Percentiles rank a stretch among this genome's conserved stretches.
phyloP scores from a whole-genome alignment of 192 early-diverging fungal genomes.

The Polychytrium aggregatum region DNA sequence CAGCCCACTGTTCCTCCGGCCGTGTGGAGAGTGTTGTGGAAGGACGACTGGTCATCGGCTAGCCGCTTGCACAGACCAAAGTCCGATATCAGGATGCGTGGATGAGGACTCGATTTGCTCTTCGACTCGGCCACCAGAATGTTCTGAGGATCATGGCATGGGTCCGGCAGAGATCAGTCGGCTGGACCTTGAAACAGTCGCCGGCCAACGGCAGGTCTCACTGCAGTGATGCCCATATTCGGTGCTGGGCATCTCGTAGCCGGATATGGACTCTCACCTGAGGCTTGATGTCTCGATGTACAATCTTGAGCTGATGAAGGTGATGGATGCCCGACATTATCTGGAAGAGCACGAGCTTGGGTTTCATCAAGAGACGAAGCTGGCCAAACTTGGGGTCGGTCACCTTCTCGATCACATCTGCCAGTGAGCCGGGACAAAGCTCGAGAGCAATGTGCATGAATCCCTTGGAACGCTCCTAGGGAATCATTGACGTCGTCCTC shows the following conservation, averaged over 20 bases:
- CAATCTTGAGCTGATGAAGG: constrained; percentile 87
- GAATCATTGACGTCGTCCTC: no score
- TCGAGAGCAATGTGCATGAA: constrained; percentile 98
- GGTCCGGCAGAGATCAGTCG: no score
- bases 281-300: constrained; percentile 96
- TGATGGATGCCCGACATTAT: constrained; percentile 78
- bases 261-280: no score
- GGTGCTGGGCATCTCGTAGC: no score
- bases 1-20: constrained; percentile 88
- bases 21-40: constrained; percentile 72
- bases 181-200: neutral
- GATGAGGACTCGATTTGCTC: constrained; percentile 23
- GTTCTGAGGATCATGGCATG: constrained; percentile 45
- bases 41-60: constrained; percentile 85
- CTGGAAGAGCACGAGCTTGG: constrained; percentile 65
- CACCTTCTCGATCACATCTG: constrained; percentile 69
- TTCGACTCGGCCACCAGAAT: constrained; percentile 59
- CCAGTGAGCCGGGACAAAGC: constrained; percentile 77
- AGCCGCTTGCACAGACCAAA: constrained; percentile 94
- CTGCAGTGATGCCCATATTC: no score
- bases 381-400: no score
- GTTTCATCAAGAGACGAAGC: constrained; percentile 37
- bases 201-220: neutral
- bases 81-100: constrained; percentile 84
- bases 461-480: constrained; percentile 64